Evolutionary conservation across 2,329 filamentous ascomycete genomes (phyloP).

Genomic region (Xylariaceae sp.): DNA sequence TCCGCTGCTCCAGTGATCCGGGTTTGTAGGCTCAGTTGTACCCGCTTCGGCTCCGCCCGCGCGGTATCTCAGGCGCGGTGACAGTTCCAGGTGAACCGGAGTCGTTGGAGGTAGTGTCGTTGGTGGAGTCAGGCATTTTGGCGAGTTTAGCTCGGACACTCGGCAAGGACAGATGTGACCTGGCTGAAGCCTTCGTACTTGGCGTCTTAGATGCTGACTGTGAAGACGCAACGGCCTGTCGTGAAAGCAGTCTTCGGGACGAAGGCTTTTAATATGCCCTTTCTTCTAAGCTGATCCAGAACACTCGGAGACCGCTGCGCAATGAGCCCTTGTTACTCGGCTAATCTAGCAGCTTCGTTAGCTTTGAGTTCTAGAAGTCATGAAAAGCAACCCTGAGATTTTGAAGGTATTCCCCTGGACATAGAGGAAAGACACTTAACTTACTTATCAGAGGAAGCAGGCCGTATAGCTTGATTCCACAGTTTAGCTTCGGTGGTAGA

Average conservation of each 20-base stretch:
- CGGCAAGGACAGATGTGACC: not conserved
- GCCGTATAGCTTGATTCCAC: not conserved
- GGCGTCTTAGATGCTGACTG: not conserved
- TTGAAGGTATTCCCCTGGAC: not conserved
- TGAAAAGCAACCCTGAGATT: not conserved
- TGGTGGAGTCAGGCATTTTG: constrained; percentile 33
- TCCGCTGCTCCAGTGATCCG: not conserved
- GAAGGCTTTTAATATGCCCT: no score
- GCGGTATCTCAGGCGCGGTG: constrained; percentile 19
- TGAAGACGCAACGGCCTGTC: not conserved
- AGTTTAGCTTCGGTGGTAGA: not conserved
- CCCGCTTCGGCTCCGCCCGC: constrained; percentile 32
- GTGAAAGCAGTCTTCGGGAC: no score
- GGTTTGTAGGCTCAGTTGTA: constrained; percentile 26
- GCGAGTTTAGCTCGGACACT: not conserved
- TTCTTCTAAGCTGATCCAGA: not conserved
- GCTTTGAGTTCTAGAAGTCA: not conserved
- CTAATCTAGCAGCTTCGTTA: constrained; percentile 7
- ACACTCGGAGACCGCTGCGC: not conserved
- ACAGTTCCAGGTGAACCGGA: constrained; percentile 21
- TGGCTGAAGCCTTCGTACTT: not conserved
- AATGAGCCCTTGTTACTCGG: not conserved
- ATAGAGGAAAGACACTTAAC: not conserved
- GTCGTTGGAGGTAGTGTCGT: constrained; percentile 28
- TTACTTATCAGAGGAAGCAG: constrained; percentile 2